These are phyloP conservation scores for Penicillium tannophilum DNA, from an alignment of 495 filamentous ascomycete species.

Conservation along the genomic window DNA sequence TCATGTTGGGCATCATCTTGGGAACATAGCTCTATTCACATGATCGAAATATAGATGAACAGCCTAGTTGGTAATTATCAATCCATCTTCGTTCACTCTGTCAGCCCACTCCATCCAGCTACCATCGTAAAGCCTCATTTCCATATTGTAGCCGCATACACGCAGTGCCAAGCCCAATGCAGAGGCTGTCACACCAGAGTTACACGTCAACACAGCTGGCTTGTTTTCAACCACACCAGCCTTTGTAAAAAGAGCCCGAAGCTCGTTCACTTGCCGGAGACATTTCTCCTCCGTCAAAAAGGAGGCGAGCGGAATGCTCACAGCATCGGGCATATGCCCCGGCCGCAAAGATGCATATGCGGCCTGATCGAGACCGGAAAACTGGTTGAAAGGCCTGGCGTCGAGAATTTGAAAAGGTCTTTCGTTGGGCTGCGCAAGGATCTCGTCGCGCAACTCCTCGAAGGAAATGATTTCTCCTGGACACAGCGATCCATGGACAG, in stretches of 20 bases:
- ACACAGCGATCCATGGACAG: slow-evolving; percentile 8
- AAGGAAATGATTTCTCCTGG: neutral
- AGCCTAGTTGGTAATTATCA: neutral
- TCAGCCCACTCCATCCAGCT: slow-evolving; percentile 41
- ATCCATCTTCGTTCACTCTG: slow-evolving; percentile 13
- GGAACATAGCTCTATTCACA: no score
- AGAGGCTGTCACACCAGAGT: slow-evolving; percentile 38
- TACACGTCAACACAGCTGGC: slow-evolving; percentile 33
- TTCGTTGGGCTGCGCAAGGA: neutral
- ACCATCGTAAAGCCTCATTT: slow-evolving; percentile 35
- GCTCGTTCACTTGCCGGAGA: slow-evolving; percentile 15
- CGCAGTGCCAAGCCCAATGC: slow-evolving; percentile 29
- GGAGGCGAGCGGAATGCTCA: slow-evolving; percentile 33
- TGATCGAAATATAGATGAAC: neutral
- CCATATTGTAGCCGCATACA: slow-evolving; percentile 18
- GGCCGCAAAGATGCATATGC: slow-evolving; percentile 15
- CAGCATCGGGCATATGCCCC: slow-evolving; percentile 35
- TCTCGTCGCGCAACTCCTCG: neutral
- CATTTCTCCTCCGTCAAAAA: slow-evolving; percentile 22
- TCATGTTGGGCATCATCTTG: neutral
- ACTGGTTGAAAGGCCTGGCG: neutral
- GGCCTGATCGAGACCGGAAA: slow-evolving; percentile 14
- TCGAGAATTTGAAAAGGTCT: neutral
- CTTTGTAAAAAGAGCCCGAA: slow-evolving; percentile 23
- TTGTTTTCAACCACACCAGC: slow-evolving; percentile 19